A percentile compares a stretch with the other conserved stretches of the same genome.
Conservation (phyloP, 495 filamentous ascomycete genomes). For the Ascodesmis nigricans region DNA sequence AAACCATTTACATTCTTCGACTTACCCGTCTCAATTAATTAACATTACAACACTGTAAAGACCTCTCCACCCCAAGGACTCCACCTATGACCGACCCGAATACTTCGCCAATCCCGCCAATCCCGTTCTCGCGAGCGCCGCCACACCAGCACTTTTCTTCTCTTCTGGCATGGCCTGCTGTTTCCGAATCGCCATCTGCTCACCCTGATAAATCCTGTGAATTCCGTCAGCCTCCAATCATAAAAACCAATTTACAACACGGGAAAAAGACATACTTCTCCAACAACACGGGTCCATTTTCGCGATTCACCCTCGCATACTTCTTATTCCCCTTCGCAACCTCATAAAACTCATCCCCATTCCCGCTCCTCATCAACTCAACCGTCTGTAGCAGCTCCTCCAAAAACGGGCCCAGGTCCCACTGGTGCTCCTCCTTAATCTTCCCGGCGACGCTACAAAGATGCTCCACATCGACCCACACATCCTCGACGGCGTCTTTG, state of each 20-base stretch:
- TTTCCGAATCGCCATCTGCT: too few species aligned
- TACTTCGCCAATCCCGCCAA: neutral
- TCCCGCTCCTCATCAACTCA: conserved; percentile 63
- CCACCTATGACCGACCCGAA: too few species aligned
- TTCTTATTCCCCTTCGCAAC: conserved; percentile 67
- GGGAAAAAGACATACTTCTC: conserved; percentile 64
- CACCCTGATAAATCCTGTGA: too few species aligned
- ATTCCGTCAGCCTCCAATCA: too few species aligned
- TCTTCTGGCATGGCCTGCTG: too few species aligned
- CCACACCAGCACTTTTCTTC: conserved; percentile 3
- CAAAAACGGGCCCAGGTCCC: conserved; percentile 62
- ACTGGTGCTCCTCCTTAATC: conserved; percentile 55
- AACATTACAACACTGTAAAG: neutral
- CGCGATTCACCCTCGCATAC: conserved; percentile 74
- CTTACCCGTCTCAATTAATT: too few species aligned
- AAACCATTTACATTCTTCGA: too few species aligned
- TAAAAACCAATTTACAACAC: too few species aligned
- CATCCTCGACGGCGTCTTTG: conserved; percentile 55
- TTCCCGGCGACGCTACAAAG: conserved; percentile 66
- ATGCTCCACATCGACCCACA: conserved; percentile 63
- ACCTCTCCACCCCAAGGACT: neutral
- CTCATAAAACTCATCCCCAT: conserved; percentile 87
- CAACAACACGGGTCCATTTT: conserved; percentile 62
- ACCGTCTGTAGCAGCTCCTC: conserved; percentile 88
- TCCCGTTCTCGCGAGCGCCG: neutral